phyloP scores from a whole-genome alignment of 2,329 filamentous ascomycete genomes.

The Alternaria viburni region DNA sequence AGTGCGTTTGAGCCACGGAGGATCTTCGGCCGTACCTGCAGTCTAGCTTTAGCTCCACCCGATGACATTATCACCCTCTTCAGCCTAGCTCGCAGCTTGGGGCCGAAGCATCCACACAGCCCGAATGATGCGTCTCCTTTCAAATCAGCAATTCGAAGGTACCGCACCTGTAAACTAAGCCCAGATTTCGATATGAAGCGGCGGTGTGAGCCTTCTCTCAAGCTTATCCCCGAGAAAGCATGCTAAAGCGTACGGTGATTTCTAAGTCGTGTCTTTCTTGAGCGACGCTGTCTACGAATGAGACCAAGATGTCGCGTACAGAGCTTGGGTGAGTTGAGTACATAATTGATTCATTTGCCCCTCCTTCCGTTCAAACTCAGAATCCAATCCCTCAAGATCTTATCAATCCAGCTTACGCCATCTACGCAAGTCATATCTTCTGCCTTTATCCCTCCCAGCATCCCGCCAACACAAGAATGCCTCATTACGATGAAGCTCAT shows the following conservation, averaged over 20 bases:
- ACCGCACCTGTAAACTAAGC: background rate
- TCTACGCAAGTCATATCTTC: background rate
- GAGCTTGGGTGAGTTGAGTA: background rate
- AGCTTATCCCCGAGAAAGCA: background rate
- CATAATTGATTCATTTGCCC: background rate
- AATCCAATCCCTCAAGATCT: background rate
- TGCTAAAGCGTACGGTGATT: background rate
- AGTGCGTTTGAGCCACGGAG: background rate
- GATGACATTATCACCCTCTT: background rate
- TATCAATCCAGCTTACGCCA: background rate
- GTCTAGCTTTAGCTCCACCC: background rate
- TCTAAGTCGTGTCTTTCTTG: background rate
- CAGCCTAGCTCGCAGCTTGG: background rate
- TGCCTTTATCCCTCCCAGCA: background rate
- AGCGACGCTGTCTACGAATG: background rate
- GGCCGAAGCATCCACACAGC: background rate
- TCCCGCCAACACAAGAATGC: background rate
- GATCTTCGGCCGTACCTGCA: background rate
- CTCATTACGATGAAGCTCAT: constrained; percentile 5
- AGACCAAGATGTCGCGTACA: background rate
- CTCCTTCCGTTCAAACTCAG: background rate
- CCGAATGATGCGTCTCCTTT: too few species aligned
- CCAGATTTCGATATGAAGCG: background rate
- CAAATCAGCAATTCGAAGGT: background rate
- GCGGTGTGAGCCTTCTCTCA: background rate